Base-by-base conservation (phyloP, 768 basidiomycete species). In the Filobasidium floriforme region DNA sequence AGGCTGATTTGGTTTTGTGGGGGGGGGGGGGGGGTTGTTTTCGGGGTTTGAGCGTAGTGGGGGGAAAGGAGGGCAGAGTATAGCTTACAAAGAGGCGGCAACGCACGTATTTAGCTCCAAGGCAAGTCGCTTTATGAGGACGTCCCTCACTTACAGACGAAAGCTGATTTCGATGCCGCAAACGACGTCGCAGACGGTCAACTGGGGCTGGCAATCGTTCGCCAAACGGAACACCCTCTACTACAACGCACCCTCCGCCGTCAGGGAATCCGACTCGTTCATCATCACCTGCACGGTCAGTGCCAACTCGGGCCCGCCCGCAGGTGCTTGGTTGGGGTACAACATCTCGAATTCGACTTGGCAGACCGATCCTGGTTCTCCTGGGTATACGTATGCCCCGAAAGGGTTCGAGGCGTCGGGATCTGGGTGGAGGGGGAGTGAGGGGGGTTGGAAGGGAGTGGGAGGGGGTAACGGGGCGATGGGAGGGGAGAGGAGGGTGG, bases 141-240 rank as follows among this genome's bases (percentile, higher is more conserved):
- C n/a, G n/a, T n/a, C n/a, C n/a, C n/a, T n/a, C n/a, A n/a, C n/a
- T n/a, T n/a, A n/a, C n/a, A n/a, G n/a, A n/a, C n/a, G n/a, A n/a
- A n/a, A n/a, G n/a, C n/a, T n/a, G n/a, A n/a, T n/a, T n/a, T n/a
- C n/a, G n/a, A n/a, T n/a, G n/a, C n/a, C 0, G 91, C 92, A 68
- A 88, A 88, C 12, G 85, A 83, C 75, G 87, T 22, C 15, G 22
- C 54, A 88, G 77, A 84, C 89, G 14, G 87, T 88, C 32, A 91
- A 90, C 72, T 90, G 89, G 90, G 89, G 89, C 77, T 92, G 90
- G 89, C 88, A 83, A 52, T 65, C 63, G 59, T 92, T 92, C 76
- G 85, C 88, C 44, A 84, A 84, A 64, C 81, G 90, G 71, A 89
- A 92, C 67, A 79, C 78, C 32, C 83, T 89, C 22, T 89, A 83